Evolutionary conservation across 164 flowering plant species (phyloP).

Genomic region (Aristolochia fimbriata): DNA sequence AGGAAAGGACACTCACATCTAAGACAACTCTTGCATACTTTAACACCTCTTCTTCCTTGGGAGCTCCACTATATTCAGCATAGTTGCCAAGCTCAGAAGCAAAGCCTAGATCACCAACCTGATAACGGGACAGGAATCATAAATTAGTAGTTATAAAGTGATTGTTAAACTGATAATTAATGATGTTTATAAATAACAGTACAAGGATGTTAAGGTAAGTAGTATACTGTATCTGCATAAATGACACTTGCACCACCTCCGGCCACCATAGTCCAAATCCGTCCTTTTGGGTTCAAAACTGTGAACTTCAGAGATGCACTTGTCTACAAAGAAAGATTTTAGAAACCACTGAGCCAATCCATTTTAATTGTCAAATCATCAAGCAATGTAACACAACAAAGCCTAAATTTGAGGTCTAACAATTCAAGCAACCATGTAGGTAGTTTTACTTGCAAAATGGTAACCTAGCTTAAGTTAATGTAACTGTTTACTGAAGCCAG

Average conservation of each 20-base stretch:
- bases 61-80: slow-evolving; percentile 96
- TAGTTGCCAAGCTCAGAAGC: slow-evolving; percentile 87
- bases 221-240: slow-evolving; percentile 76
- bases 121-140: background rate
- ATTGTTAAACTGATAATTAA: too few species aligned
- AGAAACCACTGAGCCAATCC: background rate
- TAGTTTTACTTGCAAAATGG: too few species aligned
- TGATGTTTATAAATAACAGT: too few species aligned
- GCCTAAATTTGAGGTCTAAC: background rate
- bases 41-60: slow-evolving; percentile 88
- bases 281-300: slow-evolving; percentile 84
- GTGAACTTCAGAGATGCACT: slow-evolving; percentile 92
- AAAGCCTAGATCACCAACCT: slow-evolving; percentile 91
- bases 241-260: slow-evolving; percentile 98
- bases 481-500: too few species aligned
- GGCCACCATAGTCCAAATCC: slow-evolving; percentile 98
- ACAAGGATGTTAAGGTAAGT: background rate
- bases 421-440: background rate
- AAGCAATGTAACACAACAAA: background rate
- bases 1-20: slow-evolving; percentile 41
- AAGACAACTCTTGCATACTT: slow-evolving; percentile 89
- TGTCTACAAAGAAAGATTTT: slow-evolving; percentile 39
- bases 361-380: background rate
- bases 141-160: too few species aligned
- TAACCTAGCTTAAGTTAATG: too few species aligned